phyloP scores from a whole-genome alignment of 495 filamentous ascomycete genomes.

The Penicillium alfredii region DNA sequence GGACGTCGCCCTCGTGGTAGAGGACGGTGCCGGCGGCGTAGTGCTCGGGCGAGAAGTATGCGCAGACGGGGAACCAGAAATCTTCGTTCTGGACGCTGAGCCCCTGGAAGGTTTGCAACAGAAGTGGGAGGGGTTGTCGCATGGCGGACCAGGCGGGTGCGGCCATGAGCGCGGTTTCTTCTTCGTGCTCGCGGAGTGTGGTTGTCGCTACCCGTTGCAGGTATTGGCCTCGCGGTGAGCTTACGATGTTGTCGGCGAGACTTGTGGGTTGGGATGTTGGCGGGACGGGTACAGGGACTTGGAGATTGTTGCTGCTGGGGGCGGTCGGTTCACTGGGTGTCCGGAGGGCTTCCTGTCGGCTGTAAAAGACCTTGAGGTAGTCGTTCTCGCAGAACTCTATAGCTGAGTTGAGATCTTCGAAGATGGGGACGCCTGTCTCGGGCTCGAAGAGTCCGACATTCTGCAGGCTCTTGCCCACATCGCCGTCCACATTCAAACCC shows the following conservation, averaged over 20 bases:
- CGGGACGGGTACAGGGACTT: constrained; percentile 44
- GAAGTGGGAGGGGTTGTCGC: constrained; percentile 80
- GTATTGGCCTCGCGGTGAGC: constrained; percentile 72
- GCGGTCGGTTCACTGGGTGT: constrained; percentile 10
- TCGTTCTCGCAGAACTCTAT: constrained; percentile 95
- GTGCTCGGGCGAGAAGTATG: constrained; percentile 63
- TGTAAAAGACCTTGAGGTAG: constrained; percentile 80
- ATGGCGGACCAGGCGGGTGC: constrained; percentile 68
- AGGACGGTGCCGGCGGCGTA: constrained; percentile 64
- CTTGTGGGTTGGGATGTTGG: constrained; percentile 5
- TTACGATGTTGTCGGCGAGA: constrained; percentile 47
- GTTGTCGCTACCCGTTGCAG: constrained; percentile 72
- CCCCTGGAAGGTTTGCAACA: constrained; percentile 87
- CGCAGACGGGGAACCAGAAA: constrained; percentile 79
- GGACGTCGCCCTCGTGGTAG: constrained; percentile 64
- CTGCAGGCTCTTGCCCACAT: constrained; percentile 68
- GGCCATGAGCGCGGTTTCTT: constrained; percentile 39
- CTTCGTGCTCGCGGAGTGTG: constrained; percentile 61
- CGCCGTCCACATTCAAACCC: constrained; percentile 65
- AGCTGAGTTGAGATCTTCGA: constrained; percentile 85
- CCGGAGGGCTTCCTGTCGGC: constrained; percentile 36
- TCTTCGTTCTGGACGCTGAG: constrained; percentile 74
- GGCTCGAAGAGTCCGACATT: constrained; percentile 73
- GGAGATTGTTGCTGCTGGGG: constrained; percentile 27
- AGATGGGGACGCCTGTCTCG: constrained; percentile 64